phyloP scores from a whole-genome alignment of 2,329 filamentous ascomycete genomes.

The Monilinia vaccinii-corymbosi region DNA sequence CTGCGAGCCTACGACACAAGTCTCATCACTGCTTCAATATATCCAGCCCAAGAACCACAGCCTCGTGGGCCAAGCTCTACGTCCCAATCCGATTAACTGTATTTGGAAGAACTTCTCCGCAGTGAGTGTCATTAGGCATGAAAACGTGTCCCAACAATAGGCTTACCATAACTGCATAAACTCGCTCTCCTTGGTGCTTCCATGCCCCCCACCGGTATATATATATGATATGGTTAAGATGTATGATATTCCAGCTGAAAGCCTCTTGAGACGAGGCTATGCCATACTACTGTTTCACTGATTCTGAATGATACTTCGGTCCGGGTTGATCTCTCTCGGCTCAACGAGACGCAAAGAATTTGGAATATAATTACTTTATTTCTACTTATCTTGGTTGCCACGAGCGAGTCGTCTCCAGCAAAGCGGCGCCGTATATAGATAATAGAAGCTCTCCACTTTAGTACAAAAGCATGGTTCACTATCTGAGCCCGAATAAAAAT shows the following conservation, averaged over 20 bases:
- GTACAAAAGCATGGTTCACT: slow-evolving; percentile 1
- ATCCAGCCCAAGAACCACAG: background rate
- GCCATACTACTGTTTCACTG: background rate
- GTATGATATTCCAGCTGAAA: background rate
- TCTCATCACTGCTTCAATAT: background rate
- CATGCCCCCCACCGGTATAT: background rate
- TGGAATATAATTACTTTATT: background rate
- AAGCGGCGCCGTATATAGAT: slow-evolving; percentile 4
- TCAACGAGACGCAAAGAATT: background rate
- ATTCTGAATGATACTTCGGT: background rate
- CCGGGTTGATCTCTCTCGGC: background rate
- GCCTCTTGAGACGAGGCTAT: background rate
- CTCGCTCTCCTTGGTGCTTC: background rate
- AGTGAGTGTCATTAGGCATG: background rate
- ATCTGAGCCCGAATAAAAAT: slow-evolving; percentile 3
- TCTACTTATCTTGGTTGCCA: background rate
- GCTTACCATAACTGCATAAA: background rate
- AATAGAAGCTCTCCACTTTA: background rate
- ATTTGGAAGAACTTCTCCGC: slow-evolving; percentile 1
- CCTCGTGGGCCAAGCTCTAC: background rate
- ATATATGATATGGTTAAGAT: background rate
- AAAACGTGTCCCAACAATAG: slow-evolving; percentile 1
- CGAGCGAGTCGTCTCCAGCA: background rate
- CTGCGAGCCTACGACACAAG: background rate
- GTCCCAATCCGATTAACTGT: background rate